Evolutionary conservation across 2,329 filamentous ascomycete species (phyloP), one percentile per base, ranked within the genome.

Genomic region (Trichoderma arundinaceum): DNA sequence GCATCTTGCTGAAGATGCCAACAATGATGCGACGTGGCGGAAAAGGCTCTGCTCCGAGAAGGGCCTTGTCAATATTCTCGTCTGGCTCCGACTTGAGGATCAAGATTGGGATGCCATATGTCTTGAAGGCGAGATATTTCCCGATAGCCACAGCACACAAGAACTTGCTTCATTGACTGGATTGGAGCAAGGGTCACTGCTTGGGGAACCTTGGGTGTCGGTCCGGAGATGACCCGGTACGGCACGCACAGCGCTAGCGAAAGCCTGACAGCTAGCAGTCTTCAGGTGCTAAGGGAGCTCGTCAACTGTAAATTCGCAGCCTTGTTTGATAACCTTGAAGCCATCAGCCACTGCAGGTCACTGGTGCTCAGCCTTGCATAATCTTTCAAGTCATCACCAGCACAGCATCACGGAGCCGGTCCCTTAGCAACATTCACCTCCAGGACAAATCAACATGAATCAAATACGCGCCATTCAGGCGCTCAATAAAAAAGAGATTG

Each of bases 401-500:
- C 41, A 33, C 49, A 7, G 15, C 33, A 33, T 17, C 28, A 41
- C 35, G 17, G 9, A 22, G 38, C 44, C n/a, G 0, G 5, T 0
- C 9, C 1, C 22, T 13, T n/a, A 19, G n/a, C 32, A 39, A 13
- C 3, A 22, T 32, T 10, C 38, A 13, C 15, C 33, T 22, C n/a
- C 5, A 8, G 43, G 32, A 5, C 4, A 38, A 19, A 28, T 13
- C 52, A 64, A n/a, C 13, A 99, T 99, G 95, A 97, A 99, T 77
- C 90, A 92, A 71, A 95, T 99, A 71, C 91, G 93, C 72, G 90
- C 93, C 66, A 95, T 97, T 68, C 92, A 96, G 77, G 88, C 90
- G 76, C 90, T 99, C 67, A 99, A 99, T 77, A 92, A 95, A 81
- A 90, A 89, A 71, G 95, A 99, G 79, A 91, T 99, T 68, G 94